A percentile compares a stretch with the other conserved stretches of the same genome.
Conservation (phyloP, 2,329 filamentous ascomycete species). For the Colletotrichum neosansevieriae region DNA sequence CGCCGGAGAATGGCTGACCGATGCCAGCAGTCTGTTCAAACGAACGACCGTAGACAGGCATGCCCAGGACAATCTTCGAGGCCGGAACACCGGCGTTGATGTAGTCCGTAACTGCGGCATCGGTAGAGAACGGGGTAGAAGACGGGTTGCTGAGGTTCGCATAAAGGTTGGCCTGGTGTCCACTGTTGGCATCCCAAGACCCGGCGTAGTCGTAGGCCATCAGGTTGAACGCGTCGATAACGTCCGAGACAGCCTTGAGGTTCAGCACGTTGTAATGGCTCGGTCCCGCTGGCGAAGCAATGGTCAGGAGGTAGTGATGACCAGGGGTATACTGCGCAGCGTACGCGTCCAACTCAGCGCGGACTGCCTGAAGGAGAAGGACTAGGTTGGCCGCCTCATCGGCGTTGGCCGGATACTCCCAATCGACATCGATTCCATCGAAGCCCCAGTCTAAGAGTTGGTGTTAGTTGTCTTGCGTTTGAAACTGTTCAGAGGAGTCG, state of each 20-base stretch:
- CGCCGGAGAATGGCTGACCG: slow-evolving; percentile 71
- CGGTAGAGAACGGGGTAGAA: slow-evolving; percentile 77
- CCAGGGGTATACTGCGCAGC: slow-evolving; percentile 56
- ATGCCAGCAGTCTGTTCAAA: slow-evolving; percentile 73
- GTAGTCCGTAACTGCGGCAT: slow-evolving; percentile 75
- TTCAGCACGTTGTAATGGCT: slow-evolving; percentile 61
- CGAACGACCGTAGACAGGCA: slow-evolving; percentile 83
- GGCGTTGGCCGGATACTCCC: slow-evolving; percentile 52
- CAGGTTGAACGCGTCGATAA: slow-evolving; percentile 68
- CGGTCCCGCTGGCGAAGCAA: slow-evolving; percentile 64
- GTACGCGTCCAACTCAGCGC: slow-evolving; percentile 62
- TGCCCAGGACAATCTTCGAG: slow-evolving; percentile 79
- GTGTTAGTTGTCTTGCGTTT: not conserved
- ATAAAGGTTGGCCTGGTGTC: slow-evolving; percentile 81
- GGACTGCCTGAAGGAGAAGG: slow-evolving; percentile 57
- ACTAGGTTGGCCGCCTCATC: slow-evolving; percentile 59
- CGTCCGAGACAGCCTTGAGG: slow-evolving; percentile 50
- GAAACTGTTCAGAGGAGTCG: not conserved
- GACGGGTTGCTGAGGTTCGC: slow-evolving; percentile 62
- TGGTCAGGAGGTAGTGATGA: slow-evolving; percentile 66
- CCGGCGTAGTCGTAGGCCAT: slow-evolving; percentile 84
- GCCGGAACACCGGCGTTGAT: slow-evolving; percentile 70
- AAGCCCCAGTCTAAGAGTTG: slow-evolving; percentile 71
- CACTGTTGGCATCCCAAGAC: slow-evolving; percentile 72
- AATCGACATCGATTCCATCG: slow-evolving; percentile 61